These are phyloP conservation scores for Botrytis fragariae DNA, from an alignment of 2,329 filamentous ascomycete genomes.

Conservation along the genomic window DNA sequence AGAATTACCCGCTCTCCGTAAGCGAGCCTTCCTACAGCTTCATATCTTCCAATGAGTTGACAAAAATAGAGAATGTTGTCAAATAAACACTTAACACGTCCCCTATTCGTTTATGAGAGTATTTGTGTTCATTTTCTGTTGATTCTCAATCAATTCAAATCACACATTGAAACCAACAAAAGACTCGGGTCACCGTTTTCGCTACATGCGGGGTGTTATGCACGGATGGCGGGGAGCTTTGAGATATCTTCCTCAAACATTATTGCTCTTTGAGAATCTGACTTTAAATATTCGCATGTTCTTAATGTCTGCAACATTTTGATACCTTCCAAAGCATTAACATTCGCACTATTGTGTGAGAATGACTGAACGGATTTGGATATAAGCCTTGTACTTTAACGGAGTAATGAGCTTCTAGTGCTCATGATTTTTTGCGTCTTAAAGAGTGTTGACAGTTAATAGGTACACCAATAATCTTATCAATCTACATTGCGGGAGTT, in stretches of 20 bases:
- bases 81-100: not conserved
- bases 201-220: not conserved
- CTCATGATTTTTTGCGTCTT: not conserved
- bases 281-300: not conserved
- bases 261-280: not conserved
- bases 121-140: not conserved
- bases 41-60: not conserved
- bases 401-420: not conserved
- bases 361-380: not conserved
- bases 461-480: not conserved
- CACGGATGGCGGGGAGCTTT: not conserved
- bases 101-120: not conserved
- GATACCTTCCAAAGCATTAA: not conserved
- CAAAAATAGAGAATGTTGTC: accelerated
- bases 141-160: not conserved
- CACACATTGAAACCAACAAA: not conserved
- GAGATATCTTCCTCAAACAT: not conserved
- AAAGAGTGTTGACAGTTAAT: not conserved
- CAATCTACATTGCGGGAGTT: not conserved
- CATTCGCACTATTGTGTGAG: too few relatives aligned
- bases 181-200: not conserved
- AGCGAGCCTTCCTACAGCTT: not conserved
- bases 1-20: not conserved
- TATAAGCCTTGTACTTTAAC: not conserved
- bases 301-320: not conserved